Percentiles rank a stretch among this genome's conserved stretches.
Evolutionary conservation across 2,329 filamentous ascomycete species (phyloP).

Genomic region (Pseudogymnoascus sp.): DNA sequence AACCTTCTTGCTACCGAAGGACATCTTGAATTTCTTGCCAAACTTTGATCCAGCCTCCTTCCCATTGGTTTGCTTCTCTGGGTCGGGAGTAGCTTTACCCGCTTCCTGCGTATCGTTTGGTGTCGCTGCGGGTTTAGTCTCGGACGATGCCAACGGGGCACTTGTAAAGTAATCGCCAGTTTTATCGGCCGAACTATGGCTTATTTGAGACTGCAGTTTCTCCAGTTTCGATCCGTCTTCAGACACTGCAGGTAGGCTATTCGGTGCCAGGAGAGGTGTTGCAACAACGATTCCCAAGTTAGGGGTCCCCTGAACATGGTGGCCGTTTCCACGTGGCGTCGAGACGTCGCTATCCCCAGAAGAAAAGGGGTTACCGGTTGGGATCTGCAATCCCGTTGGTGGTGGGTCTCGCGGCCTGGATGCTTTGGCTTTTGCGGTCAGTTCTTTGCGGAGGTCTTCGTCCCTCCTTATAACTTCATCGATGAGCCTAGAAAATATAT

Average conservation of each 20-base stretch:
- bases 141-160: slow-evolving; percentile 44
- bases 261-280: slow-evolving; percentile 49
- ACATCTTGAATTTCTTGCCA: slow-evolving; percentile 72
- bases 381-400: slow-evolving; percentile 56
- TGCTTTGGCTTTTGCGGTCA: slow-evolving; percentile 57
- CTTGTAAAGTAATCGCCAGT: slow-evolving; percentile 72
- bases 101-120: slow-evolving; percentile 40
- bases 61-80: slow-evolving; percentile 53
- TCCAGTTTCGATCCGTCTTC: slow-evolving; percentile 48
- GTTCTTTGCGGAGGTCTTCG: slow-evolving; percentile 60
- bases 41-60: slow-evolving; percentile 62
- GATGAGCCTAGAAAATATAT: slow-evolving; percentile 82
- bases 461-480: slow-evolving; percentile 87
- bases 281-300: slow-evolving; percentile 73
- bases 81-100: slow-evolving; percentile 44
- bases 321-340: slow-evolving; percentile 57
- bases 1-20: slow-evolving; percentile 79
- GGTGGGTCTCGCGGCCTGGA: background rate
- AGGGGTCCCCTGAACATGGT: slow-evolving; percentile 61
- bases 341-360: slow-evolving; percentile 28
- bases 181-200: slow-evolving; percentile 56
- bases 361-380: slow-evolving; percentile 35
- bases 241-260: slow-evolving; percentile 40
- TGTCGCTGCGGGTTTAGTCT: slow-evolving; percentile 40
- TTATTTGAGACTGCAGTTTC: slow-evolving; percentile 49